Conservation (phyloP, 2,329 filamentous ascomycete genomes). For the Arthrobotrys pseudoclavata region DNA sequence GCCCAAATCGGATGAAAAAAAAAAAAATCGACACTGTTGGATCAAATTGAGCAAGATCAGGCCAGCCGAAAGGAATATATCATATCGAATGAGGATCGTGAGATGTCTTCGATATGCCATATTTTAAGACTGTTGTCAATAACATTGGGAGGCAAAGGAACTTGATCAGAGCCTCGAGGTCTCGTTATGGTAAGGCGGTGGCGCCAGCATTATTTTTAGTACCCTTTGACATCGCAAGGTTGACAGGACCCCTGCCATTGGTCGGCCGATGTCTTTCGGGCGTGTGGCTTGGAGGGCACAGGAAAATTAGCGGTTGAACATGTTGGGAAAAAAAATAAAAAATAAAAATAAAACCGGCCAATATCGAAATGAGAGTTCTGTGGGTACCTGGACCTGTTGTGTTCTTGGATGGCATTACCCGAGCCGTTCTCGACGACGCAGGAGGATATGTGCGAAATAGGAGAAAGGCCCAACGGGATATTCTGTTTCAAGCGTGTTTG, state of each 20-base stretch:
- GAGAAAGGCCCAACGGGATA: slow-evolving; percentile 52
- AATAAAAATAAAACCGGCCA: background rate
- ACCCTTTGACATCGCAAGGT: slow-evolving; percentile 50
- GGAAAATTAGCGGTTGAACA: slow-evolving; percentile 17
- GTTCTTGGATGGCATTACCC: slow-evolving; percentile 35
- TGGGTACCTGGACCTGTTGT: slow-evolving; percentile 7
- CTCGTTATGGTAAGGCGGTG: slow-evolving; percentile 36
- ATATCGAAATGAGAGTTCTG: slow-evolving; percentile 12
- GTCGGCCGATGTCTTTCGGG: slow-evolving; percentile 42
- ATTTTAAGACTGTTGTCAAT: slow-evolving; percentile 33
- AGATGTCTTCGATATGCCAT: slow-evolving; percentile 40
- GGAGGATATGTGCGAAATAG: slow-evolving; percentile 55
- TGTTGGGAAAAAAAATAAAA: background rate
- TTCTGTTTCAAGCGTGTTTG: slow-evolving; percentile 60
- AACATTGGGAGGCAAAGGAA: slow-evolving; percentile 35
- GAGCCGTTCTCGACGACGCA: slow-evolving; percentile 32
- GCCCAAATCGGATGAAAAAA: slow-evolving; percentile 7
- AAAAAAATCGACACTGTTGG: slow-evolving; percentile 1
- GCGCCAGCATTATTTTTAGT: slow-evolving; percentile 57
- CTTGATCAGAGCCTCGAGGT: slow-evolving; percentile 21
- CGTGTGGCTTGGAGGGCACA: slow-evolving; percentile 45
- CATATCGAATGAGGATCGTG: background rate
- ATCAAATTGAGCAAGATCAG: background rate
- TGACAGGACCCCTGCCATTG: slow-evolving; percentile 52
- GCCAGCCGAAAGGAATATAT: slow-evolving; percentile 9